Base-by-base conservation (phyloP, 306 rosid species). In the Elaeagnus macrophylla region DNA sequence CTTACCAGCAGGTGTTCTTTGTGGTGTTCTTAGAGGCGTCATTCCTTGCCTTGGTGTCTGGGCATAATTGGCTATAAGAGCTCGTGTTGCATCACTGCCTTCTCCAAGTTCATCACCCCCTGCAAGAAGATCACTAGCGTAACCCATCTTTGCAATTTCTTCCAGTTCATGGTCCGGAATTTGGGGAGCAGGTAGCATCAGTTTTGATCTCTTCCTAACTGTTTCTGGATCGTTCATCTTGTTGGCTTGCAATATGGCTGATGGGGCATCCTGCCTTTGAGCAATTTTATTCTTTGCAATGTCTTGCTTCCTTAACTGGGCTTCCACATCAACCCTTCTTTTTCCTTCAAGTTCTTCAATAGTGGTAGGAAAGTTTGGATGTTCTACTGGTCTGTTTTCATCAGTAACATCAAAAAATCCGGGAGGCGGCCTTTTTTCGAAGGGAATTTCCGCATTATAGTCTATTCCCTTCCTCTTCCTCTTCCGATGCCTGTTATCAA, bases 121-220 rank as follows among this genome's bases (percentile, higher is more conserved):
- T 6, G 80, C 81, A 70, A 85, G 88, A 71, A 74, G 72, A 76
- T 89, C 97, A 79, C 79, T 85, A 14, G 95, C 97, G 73, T 83
- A 85, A 59, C 95, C 95, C 86, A 89, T 80, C 83, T 81, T 89
- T 58, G 97, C 97, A 75, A 89, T 89, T 66, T 89, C 97, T 65
- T 89, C 97, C 70, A 89, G 66, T 68, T 89, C 97, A 57, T 78
- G 81, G 54, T 89, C 97, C 8, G 95, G 83, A 72, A 89, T 89
- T 61, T 89, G 95, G 56, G 97, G 97, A 10, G 95, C 83, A 12
- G 97, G 97, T 53, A 89, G 97, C 97, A 89, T 85, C 59, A 89
- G 76, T 69, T 81, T 89, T 38, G 97, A 85, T 51, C 95, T 85
- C 77, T 85, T 89, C 71, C 95, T 68, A 67, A 89, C 97, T 9